Base-by-base conservation (phyloP, 768 basidiomycete genomes). In the Cystobasidium tubakii region DNA sequence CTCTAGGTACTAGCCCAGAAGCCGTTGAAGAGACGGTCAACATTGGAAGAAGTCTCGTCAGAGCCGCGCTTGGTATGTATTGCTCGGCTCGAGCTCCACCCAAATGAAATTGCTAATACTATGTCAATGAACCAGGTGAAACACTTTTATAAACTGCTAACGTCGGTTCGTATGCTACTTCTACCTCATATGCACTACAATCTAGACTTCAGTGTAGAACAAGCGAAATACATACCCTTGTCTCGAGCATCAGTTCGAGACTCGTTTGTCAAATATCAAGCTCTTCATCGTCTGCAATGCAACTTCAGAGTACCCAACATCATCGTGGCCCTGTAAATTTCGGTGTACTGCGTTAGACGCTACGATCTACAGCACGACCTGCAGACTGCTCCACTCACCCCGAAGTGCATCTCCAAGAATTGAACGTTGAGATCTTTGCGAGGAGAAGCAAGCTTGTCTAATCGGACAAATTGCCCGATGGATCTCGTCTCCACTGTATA, bases 21-120 rank as follows among this genome's bases (percentile, higher is more conserved):
- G 88, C 88, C 39, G 94, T 89, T 10, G 82, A 87, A 77, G 88
- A 94, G 83, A 99, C 96, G 0, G 89, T 99, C 31, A 88, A 90
- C 21, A 87, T 94, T 31, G 92, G 92, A 6, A 91, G 92, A 79
- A 92, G 90, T 42, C 84, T 95, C 54, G 87, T 91, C 33, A 85
- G 92, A 34, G 84, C 89, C 36, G 91, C 92, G 10, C 83, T 95
- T 67, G 91, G 91, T 91, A 78, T 65, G 86, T 82, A 33, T 63
- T 55, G n/a, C 19, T 27, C 6, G 25, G 10, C 63, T 39, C 39
- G 25, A 4, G 13, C 9, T 12, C 4, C 25, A 15, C 1, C 13
- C 1, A 27, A 25, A 3, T 12, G 6, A 43, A 12, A 10, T 1
- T 19, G 34, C 63, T 39, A 29, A 39, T 39, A 17, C 25, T 36